A percentile compares a stretch with the other conserved stretches of the same genome.
phyloP scores from a whole-genome alignment of 1,139 yeast genomes.

The Debaryomycetaceae sp. region DNA sequence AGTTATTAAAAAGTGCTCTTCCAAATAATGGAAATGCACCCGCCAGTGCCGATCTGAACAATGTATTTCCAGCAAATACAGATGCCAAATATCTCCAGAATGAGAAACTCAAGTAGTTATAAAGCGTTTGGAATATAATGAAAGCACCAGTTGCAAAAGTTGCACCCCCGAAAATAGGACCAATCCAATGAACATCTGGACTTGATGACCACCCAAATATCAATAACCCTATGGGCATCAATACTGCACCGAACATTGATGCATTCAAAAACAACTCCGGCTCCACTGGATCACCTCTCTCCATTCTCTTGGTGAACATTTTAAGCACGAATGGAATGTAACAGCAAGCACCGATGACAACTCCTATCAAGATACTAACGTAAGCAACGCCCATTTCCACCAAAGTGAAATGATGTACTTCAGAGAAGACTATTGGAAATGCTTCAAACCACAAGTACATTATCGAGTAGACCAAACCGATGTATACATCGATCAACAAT shows the following conservation, averaged over 20 bases:
- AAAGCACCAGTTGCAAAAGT: slow-evolving; percentile 36
- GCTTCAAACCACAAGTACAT: slow-evolving; percentile 61
- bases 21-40: slow-evolving; percentile 65
- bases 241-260: slow-evolving; percentile 40
- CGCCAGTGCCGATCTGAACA: slow-evolving; percentile 51
- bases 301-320: slow-evolving; percentile 23
- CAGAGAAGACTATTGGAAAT: slow-evolving; percentile 52
- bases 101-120: slow-evolving; percentile 28
- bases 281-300: slow-evolving; percentile 16
- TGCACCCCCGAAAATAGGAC: slow-evolving; percentile 38
- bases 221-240: slow-evolving; percentile 44
- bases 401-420: slow-evolving; percentile 43
- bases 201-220: slow-evolving; percentile 52
- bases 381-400: slow-evolving; percentile 49
- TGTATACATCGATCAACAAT: slow-evolving; percentile 45
- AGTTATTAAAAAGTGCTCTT: slow-evolving; percentile 42
- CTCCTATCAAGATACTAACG: slow-evolving; percentile 44
- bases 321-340: slow-evolving; percentile 21
- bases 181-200: slow-evolving; percentile 39
- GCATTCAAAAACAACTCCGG: slow-evolving; percentile 44
- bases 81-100: slow-evolving; percentile 48
- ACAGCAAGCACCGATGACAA: slow-evolving; percentile 20
- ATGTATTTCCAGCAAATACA: slow-evolving; percentile 55
- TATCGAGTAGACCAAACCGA: slow-evolving; percentile 52
- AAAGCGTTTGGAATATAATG: slow-evolving; percentile 38